Conservation (phyloP, 2,329 filamentous ascomycete genomes). For the Paraconiothyrium brasiliense region DNA sequence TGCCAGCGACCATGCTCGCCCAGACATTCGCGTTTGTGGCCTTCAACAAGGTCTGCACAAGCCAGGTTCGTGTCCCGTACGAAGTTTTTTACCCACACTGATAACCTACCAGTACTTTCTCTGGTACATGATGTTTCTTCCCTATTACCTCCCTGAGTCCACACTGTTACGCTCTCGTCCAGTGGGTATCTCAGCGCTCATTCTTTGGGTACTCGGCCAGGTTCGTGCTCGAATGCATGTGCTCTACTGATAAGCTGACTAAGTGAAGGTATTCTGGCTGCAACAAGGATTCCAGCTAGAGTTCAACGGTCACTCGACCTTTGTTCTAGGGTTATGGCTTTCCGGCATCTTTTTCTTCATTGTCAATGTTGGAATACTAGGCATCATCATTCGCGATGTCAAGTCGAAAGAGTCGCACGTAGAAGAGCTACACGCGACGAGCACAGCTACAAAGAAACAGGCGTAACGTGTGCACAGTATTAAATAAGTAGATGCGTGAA, state of each 20-base stretch:
- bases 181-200: conserved; percentile 71
- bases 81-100: background rate
- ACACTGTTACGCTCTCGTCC: conserved; percentile 69
- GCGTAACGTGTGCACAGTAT: background rate
- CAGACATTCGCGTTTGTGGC: conserved; percentile 98
- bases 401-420: conserved; percentile 19
- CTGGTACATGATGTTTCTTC: conserved; percentile 95
- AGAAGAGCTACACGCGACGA: background rate
- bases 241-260: conserved; percentile 12
- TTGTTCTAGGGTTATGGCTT: conserved; percentile 83
- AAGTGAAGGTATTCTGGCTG: conserved; percentile 54
- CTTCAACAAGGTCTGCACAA: conserved; percentile 99
- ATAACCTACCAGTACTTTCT: conserved; percentile 80
- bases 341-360: conserved; percentile 81
- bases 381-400: conserved; percentile 76
- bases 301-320: conserved; percentile 78
- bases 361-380: conserved; percentile 87
- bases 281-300: conserved; percentile 62
- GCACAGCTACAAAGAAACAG: conserved; percentile 1
- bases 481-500: background rate
- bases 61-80: conserved; percentile 71
- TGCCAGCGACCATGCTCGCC: conserved; percentile 85
- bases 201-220: conserved; percentile 80
- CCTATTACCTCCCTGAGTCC: conserved; percentile 86
- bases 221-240: conserved; percentile 42